Evolutionary conservation across 257 asterid species (phyloP).

Genomic region (Thymus quinquecostatus): DNA sequence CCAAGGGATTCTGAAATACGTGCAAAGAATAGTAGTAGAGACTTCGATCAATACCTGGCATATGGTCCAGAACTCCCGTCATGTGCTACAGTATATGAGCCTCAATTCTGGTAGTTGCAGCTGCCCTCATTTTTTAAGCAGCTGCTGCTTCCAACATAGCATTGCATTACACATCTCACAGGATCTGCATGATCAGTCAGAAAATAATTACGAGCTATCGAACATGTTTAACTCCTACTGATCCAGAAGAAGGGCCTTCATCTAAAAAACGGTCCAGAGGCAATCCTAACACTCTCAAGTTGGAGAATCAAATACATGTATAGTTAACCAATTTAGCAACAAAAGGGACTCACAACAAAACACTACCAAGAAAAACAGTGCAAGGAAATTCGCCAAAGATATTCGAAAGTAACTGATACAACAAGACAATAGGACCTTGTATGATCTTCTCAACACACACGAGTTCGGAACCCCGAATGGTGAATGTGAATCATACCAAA

Average conservation of each 20-base stretch:
- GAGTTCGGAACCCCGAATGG: background rate
- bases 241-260: constrained; percentile 69
- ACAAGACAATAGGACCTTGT: no score
- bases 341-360: background rate
- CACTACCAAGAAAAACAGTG: background rate
- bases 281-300: constrained; percentile 2
- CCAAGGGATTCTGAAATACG: constrained; percentile 43
- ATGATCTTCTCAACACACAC: background rate
- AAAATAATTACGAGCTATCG: constrained; percentile 52
- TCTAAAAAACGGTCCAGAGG: constrained; percentile 40
- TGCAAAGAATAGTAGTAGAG: constrained; percentile 39
- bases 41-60: constrained; percentile 62
- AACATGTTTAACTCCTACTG: constrained; percentile 56
- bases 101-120: constrained; percentile 48
- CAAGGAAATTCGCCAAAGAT: no score
- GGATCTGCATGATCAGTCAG: constrained; percentile 53
- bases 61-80: constrained; percentile 62
- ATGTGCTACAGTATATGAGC: constrained; percentile 66
- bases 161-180: constrained; percentile 59
- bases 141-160: constrained; percentile 79
- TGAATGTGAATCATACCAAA: background rate
- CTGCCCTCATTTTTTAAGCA: constrained; percentile 63
- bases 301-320: background rate
- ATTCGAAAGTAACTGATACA: no score
- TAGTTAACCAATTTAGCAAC: background rate